Percentiles rank a stretch among this genome's conserved stretches.
phyloP scores from a whole-genome alignment of 2,329 filamentous ascomycete genomes.

The Fusarium caatingaense region DNA sequence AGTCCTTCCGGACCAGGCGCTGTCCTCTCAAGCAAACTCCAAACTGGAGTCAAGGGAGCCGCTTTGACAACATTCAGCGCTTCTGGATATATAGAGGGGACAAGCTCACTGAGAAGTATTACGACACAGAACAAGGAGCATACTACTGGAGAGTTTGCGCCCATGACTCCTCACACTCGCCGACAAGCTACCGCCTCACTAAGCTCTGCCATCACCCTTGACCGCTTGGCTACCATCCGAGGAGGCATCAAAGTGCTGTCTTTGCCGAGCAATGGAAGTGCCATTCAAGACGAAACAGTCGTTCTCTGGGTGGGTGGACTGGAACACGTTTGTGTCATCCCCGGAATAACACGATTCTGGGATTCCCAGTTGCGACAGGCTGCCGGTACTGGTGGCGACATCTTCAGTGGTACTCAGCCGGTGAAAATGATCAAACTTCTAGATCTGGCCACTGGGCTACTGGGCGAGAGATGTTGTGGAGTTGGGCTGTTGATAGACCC shows the following conservation, averaged over 20 bases:
- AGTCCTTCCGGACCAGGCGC: constrained; percentile 58
- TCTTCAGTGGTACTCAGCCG: constrained; percentile 67
- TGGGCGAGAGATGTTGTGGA: constrained; percentile 68
- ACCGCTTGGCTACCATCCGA: constrained; percentile 63
- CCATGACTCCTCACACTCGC: constrained; percentile 72
- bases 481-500: constrained; percentile 59
- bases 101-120: constrained; percentile 62
- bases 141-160: constrained; percentile 65
- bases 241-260: constrained; percentile 65
- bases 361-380: constrained; percentile 67
- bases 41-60: constrained; percentile 66
- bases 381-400: constrained; percentile 62
- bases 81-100: constrained; percentile 70
- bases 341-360: constrained; percentile 67
- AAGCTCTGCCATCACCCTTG: constrained; percentile 57
- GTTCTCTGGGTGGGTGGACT: constrained; percentile 67
- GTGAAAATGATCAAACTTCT: constrained; percentile 67
- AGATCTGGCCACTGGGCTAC: constrained; percentile 64
- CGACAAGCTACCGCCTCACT: constrained; percentile 62
- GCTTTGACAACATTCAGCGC: constrained; percentile 68
- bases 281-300: constrained; percentile 64
- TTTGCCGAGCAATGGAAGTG: constrained; percentile 57
- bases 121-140: constrained; percentile 51
- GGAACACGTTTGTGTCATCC: constrained; percentile 68
- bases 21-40: constrained; percentile 62